Conservation (phyloP, 2,329 filamentous ascomycete genomes). For the Arachnopeziza araneosa region DNA sequence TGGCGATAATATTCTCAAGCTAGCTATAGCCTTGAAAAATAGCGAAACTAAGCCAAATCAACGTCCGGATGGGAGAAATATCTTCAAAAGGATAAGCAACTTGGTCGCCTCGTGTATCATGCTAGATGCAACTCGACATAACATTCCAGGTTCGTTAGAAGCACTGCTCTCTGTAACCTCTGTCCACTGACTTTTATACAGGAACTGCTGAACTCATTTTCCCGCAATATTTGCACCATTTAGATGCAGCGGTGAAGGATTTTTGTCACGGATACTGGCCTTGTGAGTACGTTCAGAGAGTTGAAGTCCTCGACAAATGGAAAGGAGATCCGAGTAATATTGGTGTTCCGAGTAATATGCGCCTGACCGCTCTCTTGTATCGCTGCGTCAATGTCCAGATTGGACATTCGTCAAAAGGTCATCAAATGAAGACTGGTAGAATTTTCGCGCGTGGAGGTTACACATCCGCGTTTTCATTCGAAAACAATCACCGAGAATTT, state of each 20-base stretch:
- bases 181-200: no score
- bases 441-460: constrained; percentile 4
- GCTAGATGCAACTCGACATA: constrained; percentile 5
- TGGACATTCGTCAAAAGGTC: constrained; percentile 9
- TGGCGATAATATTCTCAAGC: constrained; percentile 9
- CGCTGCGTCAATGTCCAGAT: constrained; percentile 5
- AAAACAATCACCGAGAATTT: neutral
- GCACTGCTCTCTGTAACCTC: no score
- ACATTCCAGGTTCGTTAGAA: constrained; percentile 6
- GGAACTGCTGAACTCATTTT: constrained; percentile 7
- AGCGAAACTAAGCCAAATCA: neutral
- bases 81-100: constrained; percentile 4
- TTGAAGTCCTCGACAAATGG: no score
- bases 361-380: neutral
- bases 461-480: constrained; percentile 1
- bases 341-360: neutral
- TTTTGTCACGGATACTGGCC: constrained; percentile 9
- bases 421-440: constrained; percentile 6
- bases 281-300: constrained; percentile 4
- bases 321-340: no score
- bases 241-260: constrained; percentile 2
- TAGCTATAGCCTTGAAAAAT: constrained; percentile 3
- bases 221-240: constrained; percentile 5
- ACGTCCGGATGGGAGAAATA: neutral
- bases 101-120: constrained; percentile 11